Evolutionary conservation across 1,284 basidiomycete genomes (phyloP), one percentile per base, ranked within the genome.

Genomic region (Apiotrichum gracile): DNA sequence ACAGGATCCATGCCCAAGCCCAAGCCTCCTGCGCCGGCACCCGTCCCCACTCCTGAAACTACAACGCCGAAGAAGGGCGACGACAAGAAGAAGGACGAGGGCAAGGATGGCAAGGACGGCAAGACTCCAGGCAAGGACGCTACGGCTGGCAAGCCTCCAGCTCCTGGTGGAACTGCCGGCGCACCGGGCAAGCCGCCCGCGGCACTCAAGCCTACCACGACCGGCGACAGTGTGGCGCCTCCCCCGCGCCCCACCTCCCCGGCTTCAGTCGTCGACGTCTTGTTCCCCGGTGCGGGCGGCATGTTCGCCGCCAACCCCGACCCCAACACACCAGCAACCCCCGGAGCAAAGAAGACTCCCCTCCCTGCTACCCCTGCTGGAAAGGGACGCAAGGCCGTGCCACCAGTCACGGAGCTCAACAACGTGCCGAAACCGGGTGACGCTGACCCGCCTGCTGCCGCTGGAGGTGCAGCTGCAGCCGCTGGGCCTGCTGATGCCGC

Each of bases 21-120:
- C 66, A 69, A 40, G 67, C 67, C 47, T 50, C 55, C 29, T 58
- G 63, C 34, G 31, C 31, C 31, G 19, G 61, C 64, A 16, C 54
- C 62, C 37, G 61, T 58, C 26, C 55, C 31, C 10, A 17, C 40
- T 2, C 19, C 38, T 2, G 27, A 21, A 10, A 21, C 37, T 2
- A 21, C 44, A 33, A 29, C 51, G 35, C 37, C 40, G 17, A 29
- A 51, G 8, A 24, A 27, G 25, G 39, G 48, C 35, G 31, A 54
- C 46, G 42, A 50, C 31, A 14, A 10, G 12, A 4, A 31, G 31
- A 14, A 10, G 12, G 2, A 31, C 12, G 31, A 10, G 3, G 31
- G 9, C 31, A 31, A 10, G 16, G 12, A 10, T 4, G 31, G 12
- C 21, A 19, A 38, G 34, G 49, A 27, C 25, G 26, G 14, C 37